Evolutionary conservation across 1,284 basidiomycete species (phyloP).

Genomic region (Omphalotus olearius): DNA sequence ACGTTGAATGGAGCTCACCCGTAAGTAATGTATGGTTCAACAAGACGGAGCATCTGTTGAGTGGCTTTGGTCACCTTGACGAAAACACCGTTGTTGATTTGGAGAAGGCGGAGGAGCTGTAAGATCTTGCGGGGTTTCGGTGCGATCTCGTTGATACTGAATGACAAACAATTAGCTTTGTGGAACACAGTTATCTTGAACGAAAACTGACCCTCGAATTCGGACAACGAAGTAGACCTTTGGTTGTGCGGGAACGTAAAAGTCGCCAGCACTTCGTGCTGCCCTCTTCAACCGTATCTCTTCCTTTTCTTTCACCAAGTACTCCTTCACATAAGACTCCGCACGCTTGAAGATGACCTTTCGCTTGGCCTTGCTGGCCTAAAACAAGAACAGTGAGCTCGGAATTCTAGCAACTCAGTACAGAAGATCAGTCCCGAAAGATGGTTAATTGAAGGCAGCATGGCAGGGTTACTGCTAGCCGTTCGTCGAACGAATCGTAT

Average conservation of each 20-base stretch:
- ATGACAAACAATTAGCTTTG: constrained; percentile 1
- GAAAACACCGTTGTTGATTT: constrained; percentile 99
- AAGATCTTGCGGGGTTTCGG: constrained; percentile 99
- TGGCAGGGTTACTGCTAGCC: constrained; percentile 64
- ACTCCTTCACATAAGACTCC: constrained; percentile 98
- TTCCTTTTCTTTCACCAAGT: constrained; percentile 89
- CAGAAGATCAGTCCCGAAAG: constrained; percentile 87
- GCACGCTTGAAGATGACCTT: constrained; percentile 99
- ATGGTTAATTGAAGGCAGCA: constrained; percentile 91
- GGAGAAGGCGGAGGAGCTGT: constrained; percentile 96
- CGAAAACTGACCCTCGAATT: constrained; percentile 78
- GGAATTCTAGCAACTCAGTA: constrained; percentile 12
- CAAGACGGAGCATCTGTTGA: constrained; percentile 95
- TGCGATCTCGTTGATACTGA: constrained; percentile 98
- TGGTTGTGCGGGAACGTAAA: constrained; percentile 94
- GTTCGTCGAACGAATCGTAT: constrained; percentile 66
- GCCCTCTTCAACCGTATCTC: constrained; percentile 94
- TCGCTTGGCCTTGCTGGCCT: constrained; percentile 91
- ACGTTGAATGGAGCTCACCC: constrained; percentile 51
- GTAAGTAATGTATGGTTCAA: constrained; percentile 97
- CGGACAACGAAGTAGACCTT: constrained; percentile 99
- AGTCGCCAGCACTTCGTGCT: constrained; percentile 91
- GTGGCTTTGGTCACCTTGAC: constrained; percentile 97
- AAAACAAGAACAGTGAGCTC: constrained; percentile 18
- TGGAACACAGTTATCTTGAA: neutral